These are phyloP conservation scores for Papiliotrema nemorosa DNA, from an alignment of 1,284 basidiomycete genomes.

Conservation along the genomic window DNA sequence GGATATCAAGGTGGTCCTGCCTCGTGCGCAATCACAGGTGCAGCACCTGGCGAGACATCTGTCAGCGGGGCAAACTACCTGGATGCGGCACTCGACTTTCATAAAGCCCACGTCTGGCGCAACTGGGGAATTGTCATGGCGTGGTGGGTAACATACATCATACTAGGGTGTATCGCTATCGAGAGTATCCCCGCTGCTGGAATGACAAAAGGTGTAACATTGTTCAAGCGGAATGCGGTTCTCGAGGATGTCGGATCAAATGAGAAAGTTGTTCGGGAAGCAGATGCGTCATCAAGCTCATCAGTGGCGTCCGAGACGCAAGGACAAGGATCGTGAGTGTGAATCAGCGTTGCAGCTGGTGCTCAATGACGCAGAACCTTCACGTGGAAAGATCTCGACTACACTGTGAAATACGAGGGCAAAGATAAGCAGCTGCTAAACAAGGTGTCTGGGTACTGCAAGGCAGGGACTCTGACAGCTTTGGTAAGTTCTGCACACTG, in stretches of 20 bases:
- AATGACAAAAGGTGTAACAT: slow-evolving; percentile 28
- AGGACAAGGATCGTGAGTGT: slow-evolving; percentile 25
- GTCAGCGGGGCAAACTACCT: slow-evolving; percentile 48
- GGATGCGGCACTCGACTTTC: slow-evolving; percentile 43
- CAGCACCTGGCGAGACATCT: slow-evolving; percentile 39
- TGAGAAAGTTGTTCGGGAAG: no score
- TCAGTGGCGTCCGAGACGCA: no score
- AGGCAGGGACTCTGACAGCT: slow-evolving; percentile 53
- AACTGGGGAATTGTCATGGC: slow-evolving; percentile 51
- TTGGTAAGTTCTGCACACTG: slow-evolving; percentile 13
- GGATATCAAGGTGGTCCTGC: slow-evolving; percentile 29
- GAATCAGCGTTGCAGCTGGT: no score
- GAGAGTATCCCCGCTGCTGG: slow-evolving; percentile 36
- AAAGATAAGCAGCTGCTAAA: slow-evolving; percentile 50
- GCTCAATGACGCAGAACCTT: slow-evolving; percentile 25
- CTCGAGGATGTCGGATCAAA: slow-evolving; percentile 25
- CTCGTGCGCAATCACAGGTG: slow-evolving; percentile 48
- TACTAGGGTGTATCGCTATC: slow-evolving; percentile 13
- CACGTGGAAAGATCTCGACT: slow-evolving; percentile 52
- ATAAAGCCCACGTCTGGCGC: slow-evolving; percentile 47
- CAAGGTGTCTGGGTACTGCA: slow-evolving; percentile 53
- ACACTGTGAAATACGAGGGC: slow-evolving; percentile 50
- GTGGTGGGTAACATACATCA: slow-evolving; percentile 31
- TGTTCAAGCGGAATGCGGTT: slow-evolving; percentile 37
- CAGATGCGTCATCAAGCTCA: no score